Evolutionary conservation across 2,329 filamentous ascomycete genomes (phyloP).

Genomic region (Paracamarosporium sp.): DNA sequence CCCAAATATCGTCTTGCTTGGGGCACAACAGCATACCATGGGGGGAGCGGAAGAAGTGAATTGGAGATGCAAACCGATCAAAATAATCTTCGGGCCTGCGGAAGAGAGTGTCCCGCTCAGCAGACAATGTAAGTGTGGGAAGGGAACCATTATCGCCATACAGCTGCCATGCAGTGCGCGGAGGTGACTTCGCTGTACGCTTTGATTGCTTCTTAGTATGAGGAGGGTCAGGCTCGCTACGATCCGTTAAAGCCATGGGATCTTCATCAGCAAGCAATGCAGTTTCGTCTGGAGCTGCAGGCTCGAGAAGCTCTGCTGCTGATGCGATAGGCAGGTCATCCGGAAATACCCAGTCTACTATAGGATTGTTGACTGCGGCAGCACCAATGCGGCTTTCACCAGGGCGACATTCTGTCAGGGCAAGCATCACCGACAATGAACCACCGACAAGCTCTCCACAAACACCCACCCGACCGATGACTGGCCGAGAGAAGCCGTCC

Average conservation of each 20-base stretch:
- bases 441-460: slow-evolving; percentile 58
- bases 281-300: slow-evolving; percentile 36
- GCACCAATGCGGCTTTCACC: slow-evolving; percentile 51
- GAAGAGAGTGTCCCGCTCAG: slow-evolving; percentile 50
- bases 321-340: slow-evolving; percentile 34
- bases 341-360: slow-evolving; percentile 57
- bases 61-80: slow-evolving; percentile 58
- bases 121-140: slow-evolving; percentile 36
- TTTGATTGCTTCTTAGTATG: slow-evolving; percentile 20
- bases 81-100: slow-evolving; percentile 51
- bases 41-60: slow-evolving; percentile 59
- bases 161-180: slow-evolving; percentile 34
- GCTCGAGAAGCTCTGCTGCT: slow-evolving; percentile 35
- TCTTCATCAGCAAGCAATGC: slow-evolving; percentile 38
- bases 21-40: slow-evolving; percentile 35
- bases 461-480: slow-evolving; percentile 48
- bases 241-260: slow-evolving; percentile 21
- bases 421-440: slow-evolving; percentile 56
- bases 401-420: slow-evolving; percentile 56
- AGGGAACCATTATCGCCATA: slow-evolving; percentile 33
- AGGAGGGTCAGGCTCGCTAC: slow-evolving; percentile 9
- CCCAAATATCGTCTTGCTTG: slow-evolving; percentile 29
- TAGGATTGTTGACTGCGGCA: slow-evolving; percentile 55
- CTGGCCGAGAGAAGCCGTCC: slow-evolving; percentile 24
- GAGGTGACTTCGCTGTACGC: slow-evolving; percentile 23